A percentile compares a stretch with the other conserved stretches of the same genome.
Conservation (phyloP, 2,329 filamentous ascomycete species). For the Didymella glomerata region DNA sequence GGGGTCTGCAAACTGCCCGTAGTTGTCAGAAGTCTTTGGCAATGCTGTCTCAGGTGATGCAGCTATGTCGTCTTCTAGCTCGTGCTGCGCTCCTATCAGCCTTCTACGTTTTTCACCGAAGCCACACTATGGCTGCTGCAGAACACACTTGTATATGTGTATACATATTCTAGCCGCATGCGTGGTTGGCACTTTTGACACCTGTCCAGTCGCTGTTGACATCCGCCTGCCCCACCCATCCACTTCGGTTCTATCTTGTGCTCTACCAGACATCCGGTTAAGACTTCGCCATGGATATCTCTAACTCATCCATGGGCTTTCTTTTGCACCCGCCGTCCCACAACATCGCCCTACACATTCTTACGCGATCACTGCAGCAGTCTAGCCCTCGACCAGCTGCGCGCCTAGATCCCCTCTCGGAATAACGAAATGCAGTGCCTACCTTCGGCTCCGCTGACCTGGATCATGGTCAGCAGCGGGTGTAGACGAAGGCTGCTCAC, state of each 20-base stretch:
- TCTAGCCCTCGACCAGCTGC: constrained; percentile 1
- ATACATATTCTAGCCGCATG: constrained; percentile 22
- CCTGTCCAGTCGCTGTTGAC: constrained; percentile 17
- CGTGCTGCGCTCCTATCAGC: constrained; percentile 22
- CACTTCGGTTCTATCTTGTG: constrained; percentile 5
- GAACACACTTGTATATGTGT: constrained; percentile 5
- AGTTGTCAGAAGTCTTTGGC: constrained; percentile 12
- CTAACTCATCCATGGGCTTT: not conserved
- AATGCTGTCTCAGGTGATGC: constrained; percentile 16
- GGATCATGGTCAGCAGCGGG: constrained; percentile 25
- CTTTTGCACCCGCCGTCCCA: constrained; percentile 8
- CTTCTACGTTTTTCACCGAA: constrained; percentile 16
- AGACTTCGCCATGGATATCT: not conserved
- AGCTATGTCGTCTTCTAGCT: constrained; percentile 20
- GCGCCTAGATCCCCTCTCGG: constrained; percentile 14
- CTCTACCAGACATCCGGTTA: not conserved
- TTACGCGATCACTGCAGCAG: constrained; percentile 12
- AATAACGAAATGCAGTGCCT: constrained; percentile 10
- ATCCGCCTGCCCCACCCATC: constrained; percentile 13
- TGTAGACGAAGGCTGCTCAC: constrained; percentile 13
- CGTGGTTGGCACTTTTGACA: constrained; percentile 16
- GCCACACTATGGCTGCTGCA: constrained; percentile 13
- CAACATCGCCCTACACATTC: constrained; percentile 10
- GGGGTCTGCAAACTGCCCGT: constrained; percentile 9
- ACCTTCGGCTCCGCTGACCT: constrained; percentile 25